Evolutionary conservation across 306 rosid species (phyloP).

Genomic region (Sphenostylis stenocarpa): DNA sequence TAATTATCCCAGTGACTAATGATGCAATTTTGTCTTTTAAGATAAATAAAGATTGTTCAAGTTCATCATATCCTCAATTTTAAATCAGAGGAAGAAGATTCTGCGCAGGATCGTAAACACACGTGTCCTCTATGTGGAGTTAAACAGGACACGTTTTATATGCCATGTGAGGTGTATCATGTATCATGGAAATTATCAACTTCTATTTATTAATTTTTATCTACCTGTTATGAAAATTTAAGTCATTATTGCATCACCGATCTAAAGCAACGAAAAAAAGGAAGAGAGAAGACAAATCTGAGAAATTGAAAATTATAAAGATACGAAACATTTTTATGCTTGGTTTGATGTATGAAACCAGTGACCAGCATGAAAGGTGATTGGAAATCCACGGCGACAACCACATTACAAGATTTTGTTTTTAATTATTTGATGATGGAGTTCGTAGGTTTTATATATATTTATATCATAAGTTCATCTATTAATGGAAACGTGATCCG

Average conservation of each 20-base stretch:
- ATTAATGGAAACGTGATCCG: not conserved
- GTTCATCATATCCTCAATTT: not conserved
- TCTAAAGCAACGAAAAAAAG: not conserved
- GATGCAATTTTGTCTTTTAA: not conserved
- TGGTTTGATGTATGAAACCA: not conserved
- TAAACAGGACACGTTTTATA: not conserved
- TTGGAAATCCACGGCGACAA: slow-evolving; percentile 1
- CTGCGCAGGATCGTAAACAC: not conserved
- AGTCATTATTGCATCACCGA: not conserved
- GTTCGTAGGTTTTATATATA: not conserved
- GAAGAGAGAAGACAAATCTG: not conserved
- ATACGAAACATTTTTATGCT: not conserved
- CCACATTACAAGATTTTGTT: not conserved
- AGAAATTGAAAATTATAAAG: not conserved
- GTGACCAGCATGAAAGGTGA: not conserved
- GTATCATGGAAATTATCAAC: not conserved
- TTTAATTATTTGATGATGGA: not conserved
- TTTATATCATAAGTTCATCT: not conserved
- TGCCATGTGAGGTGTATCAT: not conserved
- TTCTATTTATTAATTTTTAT: not conserved
- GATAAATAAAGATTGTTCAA: not conserved
- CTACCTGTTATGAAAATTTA: no score
- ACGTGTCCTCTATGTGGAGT: not conserved
- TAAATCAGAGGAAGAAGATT: not conserved
- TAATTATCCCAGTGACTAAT: not conserved